phyloP scores from a whole-genome alignment of 495 filamentous ascomycete species.

The Chaetomidium leptoderma region DNA sequence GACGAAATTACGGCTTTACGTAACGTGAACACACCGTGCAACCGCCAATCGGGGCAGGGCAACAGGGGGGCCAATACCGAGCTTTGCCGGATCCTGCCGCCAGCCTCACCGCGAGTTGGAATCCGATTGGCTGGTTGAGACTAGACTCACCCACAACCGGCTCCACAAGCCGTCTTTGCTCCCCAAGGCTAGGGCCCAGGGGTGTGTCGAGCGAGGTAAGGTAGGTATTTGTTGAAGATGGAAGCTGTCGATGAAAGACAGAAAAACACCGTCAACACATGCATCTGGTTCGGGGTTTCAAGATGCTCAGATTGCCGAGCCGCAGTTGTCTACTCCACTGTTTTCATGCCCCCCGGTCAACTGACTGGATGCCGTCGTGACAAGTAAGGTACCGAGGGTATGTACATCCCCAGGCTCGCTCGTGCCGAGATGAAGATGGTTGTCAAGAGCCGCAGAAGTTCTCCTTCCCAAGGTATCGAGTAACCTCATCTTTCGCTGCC shows the following conservation, averaged over 20 bases:
- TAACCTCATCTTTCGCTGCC: not conserved
- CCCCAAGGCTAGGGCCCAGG: not conserved
- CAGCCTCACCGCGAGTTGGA: constrained; percentile 31
- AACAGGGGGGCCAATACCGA: constrained; percentile 20
- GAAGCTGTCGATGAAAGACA: not conserved
- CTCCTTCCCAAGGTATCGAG: no score
- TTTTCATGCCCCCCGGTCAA: no score
- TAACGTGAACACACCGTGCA: constrained; percentile 6
- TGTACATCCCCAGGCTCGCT: no score
- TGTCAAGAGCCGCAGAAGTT: no score
- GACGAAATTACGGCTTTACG: constrained; percentile 6
- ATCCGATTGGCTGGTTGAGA: constrained; percentile 29
- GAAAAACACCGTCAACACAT: no score
- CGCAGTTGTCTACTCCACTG: no score
- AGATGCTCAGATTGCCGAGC: no score
- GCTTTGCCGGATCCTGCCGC: constrained; percentile 30
- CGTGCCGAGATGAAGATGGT: no score
- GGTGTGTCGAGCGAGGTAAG: no score
- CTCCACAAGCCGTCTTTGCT: constrained; percentile 21
- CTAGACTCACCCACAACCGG: constrained; percentile 2
- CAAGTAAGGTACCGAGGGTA: no score
- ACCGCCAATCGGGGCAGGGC: not conserved
- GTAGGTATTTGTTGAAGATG: not conserved
- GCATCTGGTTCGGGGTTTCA: no score
- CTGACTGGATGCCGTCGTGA: no score